These are phyloP conservation scores for Pelargonium hybrid DNA, from an alignment of 441 rosid species.

Conservation along the genomic window DNA sequence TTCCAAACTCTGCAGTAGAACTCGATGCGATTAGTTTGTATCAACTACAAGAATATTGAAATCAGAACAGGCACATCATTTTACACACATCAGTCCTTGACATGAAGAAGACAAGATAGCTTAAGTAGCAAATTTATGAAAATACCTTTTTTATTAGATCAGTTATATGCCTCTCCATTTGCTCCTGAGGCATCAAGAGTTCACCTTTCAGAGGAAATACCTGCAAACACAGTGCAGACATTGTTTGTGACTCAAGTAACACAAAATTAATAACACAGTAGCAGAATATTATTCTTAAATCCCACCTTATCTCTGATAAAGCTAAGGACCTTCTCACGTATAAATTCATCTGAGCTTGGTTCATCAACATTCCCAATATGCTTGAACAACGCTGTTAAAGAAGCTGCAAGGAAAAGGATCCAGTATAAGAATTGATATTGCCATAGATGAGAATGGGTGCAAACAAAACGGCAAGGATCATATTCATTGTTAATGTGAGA, in stretches of 20 bases:
- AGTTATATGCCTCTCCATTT: constrained; percentile 86
- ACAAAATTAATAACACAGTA: background rate
- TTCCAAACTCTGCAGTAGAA: constrained; percentile 57
- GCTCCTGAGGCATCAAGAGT: constrained; percentile 84
- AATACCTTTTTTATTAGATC: constrained; percentile 78
- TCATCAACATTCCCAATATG: constrained; percentile 67
- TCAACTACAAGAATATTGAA: background rate
- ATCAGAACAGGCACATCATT: background rate
- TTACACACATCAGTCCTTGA: background rate
- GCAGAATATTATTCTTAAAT: background rate
- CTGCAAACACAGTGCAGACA: constrained; percentile 26
- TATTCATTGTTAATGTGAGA: no score
- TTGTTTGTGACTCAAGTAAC: background rate
- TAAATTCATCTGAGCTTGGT: constrained; percentile 55
- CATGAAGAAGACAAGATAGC: background rate
- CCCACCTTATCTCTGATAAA: constrained; percentile 84
- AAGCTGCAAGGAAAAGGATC: constrained; percentile 38
- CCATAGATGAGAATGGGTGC: background rate
- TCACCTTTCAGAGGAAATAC: constrained; percentile 82
- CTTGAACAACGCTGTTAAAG: constrained; percentile 70
- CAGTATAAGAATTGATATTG: background rate
- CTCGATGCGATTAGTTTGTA: constrained; percentile 10
- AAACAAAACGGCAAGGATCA: no score
- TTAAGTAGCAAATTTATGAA: background rate
- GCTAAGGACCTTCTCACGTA: constrained; percentile 71